Evolutionary conservation across 2,329 filamentous ascomycete species (phyloP).

Genomic region (Phoma sp.): DNA sequence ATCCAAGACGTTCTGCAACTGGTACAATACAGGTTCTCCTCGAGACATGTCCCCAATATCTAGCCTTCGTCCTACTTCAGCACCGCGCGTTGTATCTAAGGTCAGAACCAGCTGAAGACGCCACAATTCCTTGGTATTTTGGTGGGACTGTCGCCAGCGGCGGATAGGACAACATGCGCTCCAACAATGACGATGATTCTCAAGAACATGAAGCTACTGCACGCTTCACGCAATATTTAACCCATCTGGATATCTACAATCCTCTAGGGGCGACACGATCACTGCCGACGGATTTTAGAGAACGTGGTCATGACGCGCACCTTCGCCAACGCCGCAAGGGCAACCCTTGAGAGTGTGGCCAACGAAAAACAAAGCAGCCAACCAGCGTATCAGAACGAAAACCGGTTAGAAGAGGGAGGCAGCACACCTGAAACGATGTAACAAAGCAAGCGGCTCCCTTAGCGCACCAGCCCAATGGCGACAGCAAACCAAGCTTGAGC

Average conservation of each 20-base stretch:
- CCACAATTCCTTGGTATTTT: background rate
- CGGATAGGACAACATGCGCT: background rate
- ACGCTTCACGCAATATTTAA: background rate
- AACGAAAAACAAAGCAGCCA: background rate
- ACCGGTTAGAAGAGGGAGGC: background rate
- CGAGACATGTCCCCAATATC: background rate
- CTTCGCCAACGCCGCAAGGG: conserved; percentile 3
- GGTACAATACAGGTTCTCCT: background rate
- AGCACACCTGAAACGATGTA: background rate
- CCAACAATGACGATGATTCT: background rate
- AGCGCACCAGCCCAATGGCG: background rate
- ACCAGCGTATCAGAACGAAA: too few species aligned
- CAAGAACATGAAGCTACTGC: background rate
- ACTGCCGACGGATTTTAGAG: background rate
- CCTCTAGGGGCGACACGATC: background rate
- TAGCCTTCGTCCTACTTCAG: too few species aligned
- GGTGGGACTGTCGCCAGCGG: background rate
- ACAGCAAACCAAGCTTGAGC: background rate
- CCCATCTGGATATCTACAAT: background rate
- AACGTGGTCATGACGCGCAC: background rate
- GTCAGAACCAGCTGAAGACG: background rate
- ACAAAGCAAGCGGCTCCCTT: background rate
- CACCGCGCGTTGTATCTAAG: background rate
- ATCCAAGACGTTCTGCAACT: background rate
- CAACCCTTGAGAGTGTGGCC: background rate